Evolutionary conservation across 495 filamentous ascomycete genomes (phyloP).

Genomic region (Pseudomonodictys pantanalensis): DNA sequence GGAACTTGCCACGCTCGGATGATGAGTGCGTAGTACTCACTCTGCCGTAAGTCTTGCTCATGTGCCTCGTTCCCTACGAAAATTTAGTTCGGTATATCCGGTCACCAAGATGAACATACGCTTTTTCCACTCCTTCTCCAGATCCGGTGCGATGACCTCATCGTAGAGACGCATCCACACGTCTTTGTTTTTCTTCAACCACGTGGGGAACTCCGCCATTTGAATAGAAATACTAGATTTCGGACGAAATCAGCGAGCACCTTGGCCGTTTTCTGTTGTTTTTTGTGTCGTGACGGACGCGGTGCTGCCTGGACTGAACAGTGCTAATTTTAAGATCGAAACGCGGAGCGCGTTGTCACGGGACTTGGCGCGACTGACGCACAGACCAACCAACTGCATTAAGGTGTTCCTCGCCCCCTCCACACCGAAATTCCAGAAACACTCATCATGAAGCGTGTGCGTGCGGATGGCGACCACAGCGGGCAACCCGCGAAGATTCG

Average conservation of each 20-base stretch:
- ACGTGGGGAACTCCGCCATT: slow-evolving; percentile 17
- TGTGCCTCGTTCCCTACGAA: slow-evolving; percentile 16
- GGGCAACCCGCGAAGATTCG: slow-evolving; percentile 31
- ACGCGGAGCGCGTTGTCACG: background rate
- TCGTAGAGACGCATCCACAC: slow-evolving; percentile 14
- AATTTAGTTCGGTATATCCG: background rate
- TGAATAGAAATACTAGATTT: no score
- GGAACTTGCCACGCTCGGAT: no score
- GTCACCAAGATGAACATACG: slow-evolving; percentile 9
- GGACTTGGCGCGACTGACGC: background rate
- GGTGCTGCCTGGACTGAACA: no score
- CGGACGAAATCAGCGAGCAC: no score
- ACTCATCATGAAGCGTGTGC: slow-evolving; percentile 15
- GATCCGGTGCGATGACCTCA: slow-evolving; percentile 12
- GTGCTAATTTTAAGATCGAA: no score
- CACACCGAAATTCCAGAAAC: background rate
- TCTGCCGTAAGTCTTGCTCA: slow-evolving; percentile 21
- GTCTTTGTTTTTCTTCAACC: slow-evolving; percentile 10
- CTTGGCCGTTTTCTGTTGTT: no score
- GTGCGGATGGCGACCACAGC: slow-evolving; percentile 10
- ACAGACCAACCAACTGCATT: no score
- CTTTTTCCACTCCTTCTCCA: slow-evolving; percentile 25
- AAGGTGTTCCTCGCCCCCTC: background rate
- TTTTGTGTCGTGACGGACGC: no score
- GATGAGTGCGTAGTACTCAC: slow-evolving; percentile 6